Percentiles rank a stretch among this genome's conserved stretches.
These are phyloP conservation scores for Sesbania bispinosa DNA, from an alignment of 306 rosid genomes.

Conservation along the genomic window DNA sequence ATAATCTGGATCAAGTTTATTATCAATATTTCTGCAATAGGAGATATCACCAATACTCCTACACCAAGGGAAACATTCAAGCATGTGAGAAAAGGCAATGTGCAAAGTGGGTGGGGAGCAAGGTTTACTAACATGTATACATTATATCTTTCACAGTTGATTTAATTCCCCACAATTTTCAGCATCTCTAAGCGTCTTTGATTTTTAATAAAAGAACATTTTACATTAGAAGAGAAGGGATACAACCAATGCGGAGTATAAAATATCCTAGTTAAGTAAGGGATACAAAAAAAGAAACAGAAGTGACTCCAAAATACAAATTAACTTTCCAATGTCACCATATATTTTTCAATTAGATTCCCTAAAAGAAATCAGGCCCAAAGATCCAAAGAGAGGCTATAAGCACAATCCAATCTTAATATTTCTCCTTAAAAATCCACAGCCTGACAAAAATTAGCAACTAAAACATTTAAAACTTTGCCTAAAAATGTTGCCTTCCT, in stretches of 20 bases:
- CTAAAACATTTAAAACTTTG: not conserved
- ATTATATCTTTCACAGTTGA: not conserved
- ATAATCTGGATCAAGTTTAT: slow-evolving; percentile 31
- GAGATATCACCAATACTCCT: slow-evolving; percentile 27
- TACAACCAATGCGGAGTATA: not conserved
- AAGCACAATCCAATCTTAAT: not conserved
- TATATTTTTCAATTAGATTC: not conserved
- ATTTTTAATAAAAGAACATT: not conserved
- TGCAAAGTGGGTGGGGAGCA: not conserved
- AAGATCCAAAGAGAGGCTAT: not conserved
- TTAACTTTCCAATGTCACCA: not conserved
- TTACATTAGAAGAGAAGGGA: not conserved
- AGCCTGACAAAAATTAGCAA: not conserved
- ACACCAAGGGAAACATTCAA: slow-evolving; percentile 19
- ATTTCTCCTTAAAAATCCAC: not conserved
- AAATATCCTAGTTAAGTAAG: not conserved
- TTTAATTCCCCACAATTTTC: not conserved
- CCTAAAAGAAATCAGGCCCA: not conserved
- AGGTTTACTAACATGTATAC: not conserved
- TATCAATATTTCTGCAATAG: slow-evolving; percentile 42
- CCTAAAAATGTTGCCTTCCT: not conserved
- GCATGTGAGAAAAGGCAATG: not conserved
- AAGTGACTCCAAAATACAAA: not conserved
- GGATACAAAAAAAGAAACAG: not conserved
- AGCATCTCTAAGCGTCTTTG: not conserved